Evolutionary conservation across 768 basidiomycete genomes (phyloP).

Genomic region (Lentinula edodes): DNA sequence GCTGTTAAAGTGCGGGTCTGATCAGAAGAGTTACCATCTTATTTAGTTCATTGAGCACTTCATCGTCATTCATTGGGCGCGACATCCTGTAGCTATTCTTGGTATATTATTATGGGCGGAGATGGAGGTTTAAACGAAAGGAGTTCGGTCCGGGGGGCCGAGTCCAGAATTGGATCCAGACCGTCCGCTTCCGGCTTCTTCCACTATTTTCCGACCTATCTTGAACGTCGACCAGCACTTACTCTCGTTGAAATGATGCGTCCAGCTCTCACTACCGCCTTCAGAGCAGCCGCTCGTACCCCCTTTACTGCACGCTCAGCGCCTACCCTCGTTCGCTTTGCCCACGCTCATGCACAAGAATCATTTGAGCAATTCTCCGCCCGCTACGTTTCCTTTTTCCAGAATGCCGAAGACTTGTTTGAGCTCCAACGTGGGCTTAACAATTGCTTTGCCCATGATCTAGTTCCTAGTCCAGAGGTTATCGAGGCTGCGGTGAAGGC

Average conservation of each 20-base stretch:
- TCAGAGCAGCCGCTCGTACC: conserved; percentile 56
- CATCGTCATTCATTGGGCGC: conserved; percentile 86
- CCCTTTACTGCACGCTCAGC: conserved; percentile 29
- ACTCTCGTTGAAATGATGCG: conserved; percentile 38
- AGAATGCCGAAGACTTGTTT: conserved; percentile 90
- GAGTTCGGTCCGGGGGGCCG: background rate
- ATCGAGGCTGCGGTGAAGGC: conserved; percentile 86
- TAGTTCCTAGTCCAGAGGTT: conserved; percentile 81
- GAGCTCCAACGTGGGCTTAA: conserved; percentile 98
- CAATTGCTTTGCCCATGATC: conserved; percentile 99
- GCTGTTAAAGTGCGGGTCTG: background rate
- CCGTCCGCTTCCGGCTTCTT: background rate
- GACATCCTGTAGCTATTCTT: conserved; percentile 45
- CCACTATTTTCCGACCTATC: background rate
- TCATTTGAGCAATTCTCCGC: conserved; percentile 91
- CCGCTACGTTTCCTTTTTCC: conserved; percentile 93
- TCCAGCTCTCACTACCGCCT: conserved; percentile 52
- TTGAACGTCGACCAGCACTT: conserved; percentile 6
- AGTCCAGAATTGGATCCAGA: background rate
- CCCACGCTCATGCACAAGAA: conserved; percentile 75
- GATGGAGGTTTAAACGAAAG: background rate
- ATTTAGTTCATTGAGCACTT: conserved; percentile 95
- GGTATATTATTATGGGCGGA: background rate
- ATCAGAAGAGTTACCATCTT: conserved; percentile 81
- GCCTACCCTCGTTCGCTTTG: conserved; percentile 40